A percentile compares a stretch with the other conserved stretches of the same genome.
phyloP scores from a whole-genome alignment of 345 rosid species.

The Microthlaspi erraticum region DNA sequence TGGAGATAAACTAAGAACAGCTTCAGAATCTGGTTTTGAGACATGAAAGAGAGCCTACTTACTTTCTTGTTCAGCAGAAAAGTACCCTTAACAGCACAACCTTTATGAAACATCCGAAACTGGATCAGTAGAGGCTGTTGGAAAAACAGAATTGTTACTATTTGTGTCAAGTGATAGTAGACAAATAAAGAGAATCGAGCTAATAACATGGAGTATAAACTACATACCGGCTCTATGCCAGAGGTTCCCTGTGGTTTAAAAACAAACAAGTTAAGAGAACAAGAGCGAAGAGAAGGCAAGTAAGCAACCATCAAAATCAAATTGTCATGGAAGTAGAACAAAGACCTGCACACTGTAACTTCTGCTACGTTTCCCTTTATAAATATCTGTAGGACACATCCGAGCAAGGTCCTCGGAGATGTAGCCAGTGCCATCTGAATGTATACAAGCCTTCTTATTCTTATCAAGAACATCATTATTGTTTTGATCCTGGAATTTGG shows the following conservation, averaged over 20 bases:
- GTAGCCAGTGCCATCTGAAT: conserved; percentile 85
- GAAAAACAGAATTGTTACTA: conserved; percentile 20
- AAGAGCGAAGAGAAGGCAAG: neutral
- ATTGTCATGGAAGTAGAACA: neutral
- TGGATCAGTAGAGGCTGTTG: conserved; percentile 80
- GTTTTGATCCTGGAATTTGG: conserved; percentile 52
- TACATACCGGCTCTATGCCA: conserved; percentile 46
- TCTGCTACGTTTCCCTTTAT: conserved; percentile 41
- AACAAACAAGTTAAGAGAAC: neutral
- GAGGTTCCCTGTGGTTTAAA: conserved; percentile 26
- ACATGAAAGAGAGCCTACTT: conserved; percentile 16
- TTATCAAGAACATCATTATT: conserved; percentile 44
- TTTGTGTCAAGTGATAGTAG: neutral
- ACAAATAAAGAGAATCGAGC: neutral
- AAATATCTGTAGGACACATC: conserved; percentile 54
- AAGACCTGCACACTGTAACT: conserved; percentile 24
- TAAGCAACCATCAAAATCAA: conserved; percentile 17
- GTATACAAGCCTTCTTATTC: conserved; percentile 51
- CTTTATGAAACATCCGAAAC: conserved; percentile 68
- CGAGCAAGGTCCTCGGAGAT: conserved; percentile 77
- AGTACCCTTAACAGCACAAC: conserved; percentile 79
- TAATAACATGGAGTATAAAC: neutral
- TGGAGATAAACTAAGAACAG: conserved; percentile 10
- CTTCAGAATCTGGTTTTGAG: neutral
- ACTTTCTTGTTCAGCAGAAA: conserved; percentile 73